Base-by-base conservation (phyloP, 768 basidiomycete genomes). In the Termitomyces sp. region DNA sequence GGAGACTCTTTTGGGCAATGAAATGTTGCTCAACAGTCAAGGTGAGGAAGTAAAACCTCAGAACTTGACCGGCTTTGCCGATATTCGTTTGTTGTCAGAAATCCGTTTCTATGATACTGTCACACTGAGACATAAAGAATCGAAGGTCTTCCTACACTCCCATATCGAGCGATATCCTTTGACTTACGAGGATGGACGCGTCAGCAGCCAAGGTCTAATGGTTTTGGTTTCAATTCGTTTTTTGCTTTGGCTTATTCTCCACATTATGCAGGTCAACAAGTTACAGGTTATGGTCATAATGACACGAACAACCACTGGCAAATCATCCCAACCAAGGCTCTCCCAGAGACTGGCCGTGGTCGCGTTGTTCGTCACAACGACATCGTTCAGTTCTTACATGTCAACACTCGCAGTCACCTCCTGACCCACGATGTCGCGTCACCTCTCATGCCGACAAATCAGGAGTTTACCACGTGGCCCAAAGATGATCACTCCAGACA, bases 401-500 rank as follows among this genome's bases (percentile, higher is more conserved):
- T 93, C 68, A 84, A 83, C 70, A 96, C 95, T 10, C 78, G 95
- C 61, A 84, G 86, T 1, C 73, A 86, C 57, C 86, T 99, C 46
- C 75, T 99, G 44, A 97, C 95, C 2, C 97, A 99, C 66, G 97
- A 99, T 70, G 97, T 99, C 57, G 97, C 97, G 0, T 97, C 93
- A 1, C 92, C 97, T 5, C 82, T 95, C 49, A 95, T 93, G 89
- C 88, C 97, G 16, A 99, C 97, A 48, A 98, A 98, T 71, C 95
- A 98, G 69, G 97, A 99, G 71, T 95, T 98, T 72, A 99, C 97
- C 6, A 98, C 97, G 0, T 89, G 87, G 85, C 70, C 87, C 5
- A 88, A 84, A 67, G 88, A 91, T 59, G 91, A 96, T 62, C 76
- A 85, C 56, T 78, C 81, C 8, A 82, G 90, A 50, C 81, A 89